These are phyloP conservation scores for Talinum fruticosum DNA, from an alignment of 148 eudicot species.

Conservation along the genomic window DNA sequence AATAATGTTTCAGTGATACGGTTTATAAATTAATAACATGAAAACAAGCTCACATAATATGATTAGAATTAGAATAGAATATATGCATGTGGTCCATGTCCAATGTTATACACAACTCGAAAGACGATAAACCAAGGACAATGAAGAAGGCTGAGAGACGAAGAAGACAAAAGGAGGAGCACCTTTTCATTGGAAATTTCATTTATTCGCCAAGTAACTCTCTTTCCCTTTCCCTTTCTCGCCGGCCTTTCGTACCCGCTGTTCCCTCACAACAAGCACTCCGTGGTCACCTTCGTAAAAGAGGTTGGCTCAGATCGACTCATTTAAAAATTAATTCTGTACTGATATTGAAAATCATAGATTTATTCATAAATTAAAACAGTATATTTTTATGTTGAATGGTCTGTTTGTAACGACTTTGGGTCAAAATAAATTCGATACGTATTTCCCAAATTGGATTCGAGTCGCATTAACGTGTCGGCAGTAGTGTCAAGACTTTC, in stretches of 20 bases:
- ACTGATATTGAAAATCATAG: too few species aligned
- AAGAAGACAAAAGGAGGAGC: background rate
- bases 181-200: background rate
- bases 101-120: background rate
- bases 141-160: background rate
- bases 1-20: too few species aligned
- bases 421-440: too few species aligned
- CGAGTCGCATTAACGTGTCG: too few species aligned
- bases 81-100: background rate
- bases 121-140: background rate
- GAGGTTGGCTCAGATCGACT: too few species aligned
- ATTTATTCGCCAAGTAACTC: background rate
- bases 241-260: background rate
- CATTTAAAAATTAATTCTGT: too few species aligned
- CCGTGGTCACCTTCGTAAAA: background rate
- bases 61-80: background rate
- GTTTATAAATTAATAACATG: too few species aligned
- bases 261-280: background rate
- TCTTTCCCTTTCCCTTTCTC: background rate
- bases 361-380: too few species aligned
- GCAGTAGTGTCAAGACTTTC: too few species aligned
- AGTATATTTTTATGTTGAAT: too few species aligned
- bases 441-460: too few species aligned
- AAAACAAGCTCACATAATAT: background rate
- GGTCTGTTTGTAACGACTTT: too few species aligned